These are phyloP conservation scores for Brassica rapa DNA, from an alignment of 345 rosid genomes.

Conservation along the genomic window DNA sequence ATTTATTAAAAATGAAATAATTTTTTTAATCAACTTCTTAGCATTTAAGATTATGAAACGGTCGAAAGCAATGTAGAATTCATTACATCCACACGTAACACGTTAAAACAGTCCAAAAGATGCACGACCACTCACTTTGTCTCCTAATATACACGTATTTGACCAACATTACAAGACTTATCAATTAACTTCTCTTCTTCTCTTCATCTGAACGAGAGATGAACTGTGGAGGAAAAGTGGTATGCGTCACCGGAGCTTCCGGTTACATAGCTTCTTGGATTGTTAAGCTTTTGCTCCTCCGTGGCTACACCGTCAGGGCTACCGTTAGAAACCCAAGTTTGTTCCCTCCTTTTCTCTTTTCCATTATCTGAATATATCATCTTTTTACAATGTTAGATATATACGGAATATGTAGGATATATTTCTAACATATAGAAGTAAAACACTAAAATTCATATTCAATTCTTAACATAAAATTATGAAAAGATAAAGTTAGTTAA, in stretches of 20 bases:
- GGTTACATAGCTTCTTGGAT: slow-evolving; percentile 59
- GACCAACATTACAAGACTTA: slow-evolving; percentile 31
- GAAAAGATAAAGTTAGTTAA: too few species aligned
- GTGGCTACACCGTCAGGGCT: slow-evolving; percentile 52
- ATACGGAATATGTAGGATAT: neutral
- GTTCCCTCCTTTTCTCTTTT: slow-evolving; percentile 9
- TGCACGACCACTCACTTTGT: neutral
- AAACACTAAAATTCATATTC: neutral
- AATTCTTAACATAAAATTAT: too few species aligned
- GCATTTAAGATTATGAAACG: neutral
- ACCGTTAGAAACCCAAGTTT: slow-evolving; percentile 52
- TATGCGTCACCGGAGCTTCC: slow-evolving; percentile 58
- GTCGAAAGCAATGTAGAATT: neutral
- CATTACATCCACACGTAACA: neutral
- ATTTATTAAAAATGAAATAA: too few species aligned
- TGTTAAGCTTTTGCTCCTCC: slow-evolving; percentile 51
- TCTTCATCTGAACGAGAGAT: slow-evolving; percentile 56
- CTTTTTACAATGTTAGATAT: neutral
- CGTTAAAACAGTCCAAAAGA: neutral
- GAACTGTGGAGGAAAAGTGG: slow-evolving; percentile 49
- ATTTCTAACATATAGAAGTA: neutral
- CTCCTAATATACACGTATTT: neutral
- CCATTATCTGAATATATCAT: neutral
- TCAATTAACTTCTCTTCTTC: neutral
- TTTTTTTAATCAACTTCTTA: neutral